These are phyloP conservation scores for Nitzschia sp. DNA, from an alignment of 108 stramenopile genomes.

Conservation along the genomic window DNA sequence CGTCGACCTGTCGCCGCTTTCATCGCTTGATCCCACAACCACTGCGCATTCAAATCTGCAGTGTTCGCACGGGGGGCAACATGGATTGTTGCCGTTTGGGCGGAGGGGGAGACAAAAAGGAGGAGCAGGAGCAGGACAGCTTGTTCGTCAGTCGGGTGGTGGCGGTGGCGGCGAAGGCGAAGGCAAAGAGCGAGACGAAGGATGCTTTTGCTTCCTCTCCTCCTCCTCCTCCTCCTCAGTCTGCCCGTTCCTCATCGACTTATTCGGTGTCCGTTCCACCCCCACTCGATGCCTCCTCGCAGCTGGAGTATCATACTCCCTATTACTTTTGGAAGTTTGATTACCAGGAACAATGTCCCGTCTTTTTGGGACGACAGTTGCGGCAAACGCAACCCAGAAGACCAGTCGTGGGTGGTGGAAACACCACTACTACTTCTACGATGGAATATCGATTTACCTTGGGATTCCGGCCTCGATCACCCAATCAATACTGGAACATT, in stretches of 20 bases:
- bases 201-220: neutral
- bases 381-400: conserved; percentile 8
- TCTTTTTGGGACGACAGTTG: conserved; percentile 23
- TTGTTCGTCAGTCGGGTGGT: neutral
- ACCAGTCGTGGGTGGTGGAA: neutral
- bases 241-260: too few relatives aligned
- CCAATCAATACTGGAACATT: conserved; percentile 21
- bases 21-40: neutral
- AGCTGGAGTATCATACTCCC: neutral
- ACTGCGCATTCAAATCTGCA: conserved; percentile 5
- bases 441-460: conserved; percentile 1
- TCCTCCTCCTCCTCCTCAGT: neutral
- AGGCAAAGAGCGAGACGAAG: neutral
- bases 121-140: too few relatives aligned
- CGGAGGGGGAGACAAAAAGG: neutral
- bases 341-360: neutral
- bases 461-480: conserved; percentile 13
- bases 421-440: neutral
- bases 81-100: neutral
- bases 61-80: neutral
- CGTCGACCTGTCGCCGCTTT: neutral
- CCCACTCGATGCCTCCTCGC: neutral
- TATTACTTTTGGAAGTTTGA: conserved; percentile 29
- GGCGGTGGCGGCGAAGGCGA: neutral
- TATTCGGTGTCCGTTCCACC: neutral